These are phyloP conservation scores for Phytophthora podocarpi DNA, from an alignment of 352 stramenopile species.

Conservation along the genomic window DNA sequence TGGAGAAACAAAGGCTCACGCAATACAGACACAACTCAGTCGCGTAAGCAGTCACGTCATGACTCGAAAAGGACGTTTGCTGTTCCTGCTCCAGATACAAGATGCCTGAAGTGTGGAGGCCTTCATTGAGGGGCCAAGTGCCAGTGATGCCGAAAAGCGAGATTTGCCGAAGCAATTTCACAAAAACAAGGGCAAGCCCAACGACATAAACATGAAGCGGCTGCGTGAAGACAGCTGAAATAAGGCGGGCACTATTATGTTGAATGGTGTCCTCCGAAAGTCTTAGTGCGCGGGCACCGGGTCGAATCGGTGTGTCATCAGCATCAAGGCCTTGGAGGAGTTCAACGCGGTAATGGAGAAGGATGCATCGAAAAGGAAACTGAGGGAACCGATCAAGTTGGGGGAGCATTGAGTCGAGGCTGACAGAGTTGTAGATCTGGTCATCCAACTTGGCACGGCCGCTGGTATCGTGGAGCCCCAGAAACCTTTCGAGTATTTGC, in stretches of 20 bases:
- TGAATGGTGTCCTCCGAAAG: conserved; percentile 8
- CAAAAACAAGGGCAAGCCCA: conserved; percentile 4
- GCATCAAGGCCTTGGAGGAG: neutral
- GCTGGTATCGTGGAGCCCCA: neutral
- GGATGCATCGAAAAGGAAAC: neutral
- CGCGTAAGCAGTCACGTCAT: neutral
- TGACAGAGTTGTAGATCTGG: neutral
- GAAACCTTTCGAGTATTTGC: neutral
- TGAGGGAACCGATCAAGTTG: neutral
- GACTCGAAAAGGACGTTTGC: neutral
- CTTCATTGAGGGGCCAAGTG: neutral
- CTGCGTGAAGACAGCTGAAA: conserved; percentile 9
- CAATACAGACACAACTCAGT: neutral
- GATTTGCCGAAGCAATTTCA: conserved; percentile 1
- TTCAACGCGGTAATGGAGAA: neutral
- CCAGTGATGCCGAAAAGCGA: neutral
- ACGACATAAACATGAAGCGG: conserved; percentile 3
- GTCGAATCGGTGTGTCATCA: conserved; percentile 1
- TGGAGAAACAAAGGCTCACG: neutral
- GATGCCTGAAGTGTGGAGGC: conserved; percentile 11
- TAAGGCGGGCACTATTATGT: conserved; percentile 5
- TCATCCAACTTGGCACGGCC: neutral
- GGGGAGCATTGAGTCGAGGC: conserved; percentile 7
- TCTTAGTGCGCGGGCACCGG: conserved; percentile 2
- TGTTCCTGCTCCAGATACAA: neutral